phyloP scores from a whole-genome alignment of 1,284 basidiomycete species.

The Inonotus obliquus region DNA sequence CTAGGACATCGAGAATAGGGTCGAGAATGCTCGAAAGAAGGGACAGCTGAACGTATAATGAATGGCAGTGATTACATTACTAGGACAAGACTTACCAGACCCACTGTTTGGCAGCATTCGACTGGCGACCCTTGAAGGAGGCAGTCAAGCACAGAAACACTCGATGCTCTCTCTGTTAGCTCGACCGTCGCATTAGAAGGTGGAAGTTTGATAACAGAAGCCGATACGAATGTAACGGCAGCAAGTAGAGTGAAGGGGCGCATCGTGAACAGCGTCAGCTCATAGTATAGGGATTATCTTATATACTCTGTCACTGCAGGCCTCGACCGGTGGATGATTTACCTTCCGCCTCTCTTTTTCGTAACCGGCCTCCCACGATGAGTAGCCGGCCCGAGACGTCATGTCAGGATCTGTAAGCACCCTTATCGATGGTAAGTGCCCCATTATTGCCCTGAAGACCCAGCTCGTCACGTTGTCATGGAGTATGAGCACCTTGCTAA shows the following conservation, averaged over 20 bases:
- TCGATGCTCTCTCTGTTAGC: background rate
- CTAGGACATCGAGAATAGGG: background rate
- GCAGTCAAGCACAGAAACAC: background rate
- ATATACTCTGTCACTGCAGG: too few relatives aligned
- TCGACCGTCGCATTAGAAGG: background rate
- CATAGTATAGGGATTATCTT: too few relatives aligned
- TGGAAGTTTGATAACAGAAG: background rate
- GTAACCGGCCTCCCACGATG: too few relatives aligned
- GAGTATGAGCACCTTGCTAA: too few relatives aligned
- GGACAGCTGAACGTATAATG: background rate
- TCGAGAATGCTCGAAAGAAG: background rate
- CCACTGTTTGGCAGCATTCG: conserved; percentile 3
- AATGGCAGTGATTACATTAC: background rate
- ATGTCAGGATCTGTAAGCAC: too few relatives aligned
- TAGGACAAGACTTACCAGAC: background rate
- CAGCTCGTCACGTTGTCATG: too few relatives aligned
- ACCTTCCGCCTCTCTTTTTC: too few relatives aligned
- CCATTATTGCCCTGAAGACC: too few relatives aligned
- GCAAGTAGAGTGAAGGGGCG: background rate
- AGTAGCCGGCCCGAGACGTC: too few relatives aligned
- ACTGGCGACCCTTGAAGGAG: background rate
- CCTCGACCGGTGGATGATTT: too few relatives aligned
- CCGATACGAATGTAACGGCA: background rate
- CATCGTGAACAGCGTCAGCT: too few relatives aligned
- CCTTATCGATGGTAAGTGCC: too few relatives aligned